Conservation (phyloP, 257 asterid genomes). For the Nicotiana obtusifolia region DNA sequence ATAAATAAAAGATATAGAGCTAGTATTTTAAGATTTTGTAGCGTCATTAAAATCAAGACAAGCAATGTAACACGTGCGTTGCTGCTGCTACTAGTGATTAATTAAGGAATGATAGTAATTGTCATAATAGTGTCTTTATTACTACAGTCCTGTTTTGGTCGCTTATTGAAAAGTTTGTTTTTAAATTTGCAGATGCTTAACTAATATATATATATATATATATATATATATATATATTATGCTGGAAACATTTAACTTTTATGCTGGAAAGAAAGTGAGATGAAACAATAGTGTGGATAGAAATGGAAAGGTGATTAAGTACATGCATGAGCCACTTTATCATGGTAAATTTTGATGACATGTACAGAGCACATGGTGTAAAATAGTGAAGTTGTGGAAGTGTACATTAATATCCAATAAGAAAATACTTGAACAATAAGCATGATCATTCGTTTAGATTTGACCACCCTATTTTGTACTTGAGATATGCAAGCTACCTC, state of each 20-base stretch:
- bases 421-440: too few relatives aligned
- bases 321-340: background rate
- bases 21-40: background rate
- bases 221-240: too few relatives aligned
- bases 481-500: too few relatives aligned
- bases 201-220: background rate
- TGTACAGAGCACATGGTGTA: too few relatives aligned
- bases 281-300: background rate
- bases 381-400: too few relatives aligned
- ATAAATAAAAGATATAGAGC: background rate
- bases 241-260: background rate
- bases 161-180: background rate
- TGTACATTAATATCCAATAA: too few relatives aligned
- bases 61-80: background rate
- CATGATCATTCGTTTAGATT: too few relatives aligned
- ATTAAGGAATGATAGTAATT: background rate
- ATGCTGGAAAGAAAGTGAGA: background rate
- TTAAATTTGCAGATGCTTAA: background rate
- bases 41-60: background rate
- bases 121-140: background rate
- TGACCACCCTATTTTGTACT: too few relatives aligned
- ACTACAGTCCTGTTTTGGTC: background rate
- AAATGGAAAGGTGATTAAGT: background rate
- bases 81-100: background rate
- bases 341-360: background rate